Evolutionary conservation across 345 rosid genomes (phyloP).

Genomic region (Firmiana major): DNA sequence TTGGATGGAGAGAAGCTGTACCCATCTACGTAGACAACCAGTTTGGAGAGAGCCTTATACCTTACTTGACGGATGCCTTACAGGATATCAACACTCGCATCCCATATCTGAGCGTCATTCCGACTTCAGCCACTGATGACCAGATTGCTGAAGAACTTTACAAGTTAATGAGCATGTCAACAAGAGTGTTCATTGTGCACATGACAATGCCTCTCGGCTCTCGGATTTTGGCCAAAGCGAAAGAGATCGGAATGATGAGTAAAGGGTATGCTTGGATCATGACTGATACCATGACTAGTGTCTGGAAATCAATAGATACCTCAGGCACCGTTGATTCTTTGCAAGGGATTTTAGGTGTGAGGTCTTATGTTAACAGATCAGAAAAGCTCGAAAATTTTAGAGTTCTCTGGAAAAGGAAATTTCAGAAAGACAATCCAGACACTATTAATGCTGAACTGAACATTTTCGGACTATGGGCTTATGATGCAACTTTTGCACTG

Average conservation of each 20-base stretch:
- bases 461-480: constrained; percentile 25
- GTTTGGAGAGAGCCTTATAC: constrained; percentile 45
- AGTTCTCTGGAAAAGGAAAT: constrained; percentile 30
- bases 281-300: constrained; percentile 28
- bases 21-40: constrained; percentile 44
- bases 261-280: constrained; percentile 49
- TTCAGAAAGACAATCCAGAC: constrained; percentile 14
- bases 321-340: constrained; percentile 22
- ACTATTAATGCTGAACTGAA: constrained; percentile 18
- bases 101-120: constrained; percentile 42
- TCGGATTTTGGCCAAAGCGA: constrained; percentile 37
- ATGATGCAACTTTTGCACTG: too few relatives aligned
- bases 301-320: background rate
- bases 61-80: constrained; percentile 39
- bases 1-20: constrained; percentile 51
- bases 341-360: constrained; percentile 44
- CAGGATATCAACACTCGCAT: constrained; percentile 35
- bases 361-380: constrained; percentile 25
- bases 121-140: constrained; percentile 31
- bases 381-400: constrained; percentile 20
- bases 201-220: constrained; percentile 29
- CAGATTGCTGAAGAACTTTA: constrained; percentile 45
- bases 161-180: constrained; percentile 43
- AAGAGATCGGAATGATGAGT: constrained; percentile 46
- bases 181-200: constrained; percentile 56